Evolutionary conservation across 768 basidiomycete genomes (phyloP).

Genomic region (Leccinum rimulosum): DNA sequence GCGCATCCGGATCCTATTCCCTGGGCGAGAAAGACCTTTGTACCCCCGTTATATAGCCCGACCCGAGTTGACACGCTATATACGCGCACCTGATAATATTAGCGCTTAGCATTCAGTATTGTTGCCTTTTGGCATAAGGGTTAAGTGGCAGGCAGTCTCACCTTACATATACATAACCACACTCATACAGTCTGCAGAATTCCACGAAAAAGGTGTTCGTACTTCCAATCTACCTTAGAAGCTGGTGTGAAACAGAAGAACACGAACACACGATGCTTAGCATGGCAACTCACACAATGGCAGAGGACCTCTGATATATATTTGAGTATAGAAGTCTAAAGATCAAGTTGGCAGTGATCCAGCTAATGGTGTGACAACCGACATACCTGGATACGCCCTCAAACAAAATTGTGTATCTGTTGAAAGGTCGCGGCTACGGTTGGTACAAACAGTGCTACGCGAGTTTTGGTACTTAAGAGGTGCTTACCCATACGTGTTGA

Average conservation of each 20-base stretch:
- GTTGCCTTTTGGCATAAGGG: too few relatives aligned
- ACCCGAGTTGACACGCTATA: too few relatives aligned
- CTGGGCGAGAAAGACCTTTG: slow-evolving; percentile 49
- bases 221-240: slow-evolving; percentile 44
- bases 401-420: slow-evolving; percentile 37
- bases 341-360: background rate
- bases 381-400: slow-evolving; percentile 42
- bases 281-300: slow-evolving; percentile 35
- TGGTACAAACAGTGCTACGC: too few relatives aligned
- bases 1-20: slow-evolving; percentile 50
- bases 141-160: too few relatives aligned
- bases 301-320: slow-evolving; percentile 37
- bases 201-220: slow-evolving; percentile 46
- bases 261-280: background rate
- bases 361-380: background rate
- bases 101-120: slow-evolving; percentile 1
- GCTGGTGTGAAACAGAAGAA: background rate
- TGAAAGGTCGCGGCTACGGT: too few relatives aligned
- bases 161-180: slow-evolving; percentile 34
- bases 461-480: too few relatives aligned
- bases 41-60: background rate
- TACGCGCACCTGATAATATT: slow-evolving; percentile 40
- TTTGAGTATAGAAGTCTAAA: slow-evolving; percentile 39
- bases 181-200: slow-evolving; percentile 45
- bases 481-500: slow-evolving; percentile 36